Base-by-base conservation (phyloP, 148 eudicot species). In the Tetragonia tetragonoides region DNA sequence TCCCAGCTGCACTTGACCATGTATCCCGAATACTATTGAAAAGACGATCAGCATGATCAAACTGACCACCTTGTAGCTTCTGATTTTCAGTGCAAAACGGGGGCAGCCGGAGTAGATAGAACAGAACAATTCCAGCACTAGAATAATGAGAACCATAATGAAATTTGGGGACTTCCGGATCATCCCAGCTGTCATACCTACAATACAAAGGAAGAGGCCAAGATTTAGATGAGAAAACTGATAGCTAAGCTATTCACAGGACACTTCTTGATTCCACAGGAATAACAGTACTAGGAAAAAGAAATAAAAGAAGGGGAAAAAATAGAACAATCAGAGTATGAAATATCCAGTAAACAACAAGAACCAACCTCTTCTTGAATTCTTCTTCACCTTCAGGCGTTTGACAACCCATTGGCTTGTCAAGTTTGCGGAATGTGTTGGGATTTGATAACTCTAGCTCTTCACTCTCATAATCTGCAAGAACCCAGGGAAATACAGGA, bases 91-190 rank as follows among this genome's bases (percentile, higher is more conserved):
- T 63, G 81, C 98, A 93, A 73, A 96, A 96, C 65, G 99, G 99
- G 72, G 98, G 99, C 76, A 96, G 78, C 39, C 99, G 95, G 42
- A 96, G 64, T 67, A 96, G 95, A 89, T 96, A 96, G 84, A 96
- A 96, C 80, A 96, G 99, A 82, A 96, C 97, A 65, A 89, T 96
- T 72, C 99, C 99, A 75, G 99, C 99, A 83, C 99, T 96, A 53
- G 99, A 96, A 85, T 96, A 96, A 85, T 96, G 99, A 76, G 99
- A 96, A 15, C 99, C 99, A 79, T 96, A 96, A 84, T 96, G 99
- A 82, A 96, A 96, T 73, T 96, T 96, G 20, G 99, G 99, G 82
- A 91, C 88, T 82, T 96, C 99, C 6, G 99, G 99, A 89, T 96
- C 99, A 87, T 96, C 99, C 99, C 99, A 96, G 86, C 94, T 96